Evolutionary conservation across 129 eudicot species (phyloP).

Genomic region (Helianthus tuberosus): DNA sequence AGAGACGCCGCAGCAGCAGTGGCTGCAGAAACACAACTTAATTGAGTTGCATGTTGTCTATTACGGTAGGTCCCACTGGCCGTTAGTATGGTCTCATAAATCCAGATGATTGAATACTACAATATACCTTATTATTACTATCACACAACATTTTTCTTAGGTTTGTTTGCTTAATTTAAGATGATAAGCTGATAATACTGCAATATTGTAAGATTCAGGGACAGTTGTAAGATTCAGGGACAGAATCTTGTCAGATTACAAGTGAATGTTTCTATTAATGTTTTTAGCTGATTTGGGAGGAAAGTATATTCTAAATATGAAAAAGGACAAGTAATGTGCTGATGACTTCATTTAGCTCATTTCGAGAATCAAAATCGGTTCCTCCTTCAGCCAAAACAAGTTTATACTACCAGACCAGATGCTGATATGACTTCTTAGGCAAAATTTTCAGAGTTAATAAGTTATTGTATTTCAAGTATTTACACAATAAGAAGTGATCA

Average conservation of each 20-base stretch:
- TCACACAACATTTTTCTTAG: too few relatives aligned
- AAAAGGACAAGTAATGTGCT: not conserved
- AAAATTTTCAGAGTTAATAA: not conserved
- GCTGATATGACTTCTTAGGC: slow-evolving; percentile 29
- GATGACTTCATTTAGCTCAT: slow-evolving; percentile 13
- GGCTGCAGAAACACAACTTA: too few relatives aligned
- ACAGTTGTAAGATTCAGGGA: not conserved
- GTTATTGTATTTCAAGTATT: not conserved
- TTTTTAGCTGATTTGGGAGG: not conserved
- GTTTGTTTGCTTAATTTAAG: not conserved
- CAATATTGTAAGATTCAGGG: too few relatives aligned
- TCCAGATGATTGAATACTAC: slow-evolving; percentile 80
- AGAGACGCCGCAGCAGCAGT: too few relatives aligned
- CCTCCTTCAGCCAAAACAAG: slow-evolving; percentile 97
- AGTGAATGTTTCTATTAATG: not conserved
- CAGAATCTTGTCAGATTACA: slow-evolving; percentile 10
- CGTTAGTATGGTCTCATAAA: slow-evolving; percentile 75
- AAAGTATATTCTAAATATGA: not conserved
- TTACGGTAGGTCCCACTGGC: slow-evolving; percentile 91
- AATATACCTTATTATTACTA: too few relatives aligned
- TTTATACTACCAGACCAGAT: slow-evolving; percentile 92
- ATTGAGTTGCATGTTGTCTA: slow-evolving; percentile 29
- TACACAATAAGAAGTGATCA: not conserved
- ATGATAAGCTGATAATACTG: not conserved
- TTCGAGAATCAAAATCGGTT: slow-evolving; percentile 82